Evolutionary conservation across 2,329 filamentous ascomycete genomes (phyloP).

Genomic region (Clarireedia homoeocarpa): DNA sequence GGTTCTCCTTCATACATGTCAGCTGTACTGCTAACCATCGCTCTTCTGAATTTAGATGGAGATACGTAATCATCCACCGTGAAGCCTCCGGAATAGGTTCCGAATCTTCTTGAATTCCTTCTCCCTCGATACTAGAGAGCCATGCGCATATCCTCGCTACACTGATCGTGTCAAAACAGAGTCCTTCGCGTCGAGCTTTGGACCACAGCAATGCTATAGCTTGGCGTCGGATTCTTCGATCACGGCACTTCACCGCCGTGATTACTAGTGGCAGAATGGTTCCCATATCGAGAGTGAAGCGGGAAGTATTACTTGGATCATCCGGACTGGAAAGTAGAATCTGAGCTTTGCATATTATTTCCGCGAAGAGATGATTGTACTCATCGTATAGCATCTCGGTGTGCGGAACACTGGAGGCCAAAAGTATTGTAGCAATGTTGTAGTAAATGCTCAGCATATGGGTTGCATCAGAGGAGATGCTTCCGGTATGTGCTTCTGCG

Average conservation of each 20-base stretch:
- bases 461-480: constrained; percentile 19
- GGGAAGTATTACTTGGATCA: constrained; percentile 25
- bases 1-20: constrained; percentile 19
- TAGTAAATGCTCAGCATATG: constrained; percentile 28
- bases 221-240: constrained; percentile 23
- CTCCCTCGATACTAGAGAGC: constrained; percentile 27
- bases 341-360: constrained; percentile 25
- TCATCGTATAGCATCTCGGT: constrained; percentile 27
- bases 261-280: constrained; percentile 27
- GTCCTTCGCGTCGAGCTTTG: constrained; percentile 27
- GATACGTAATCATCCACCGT: constrained; percentile 24
- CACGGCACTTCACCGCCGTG: constrained; percentile 27
- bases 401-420: constrained; percentile 25
- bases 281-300: constrained; percentile 28
- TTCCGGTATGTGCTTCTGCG: constrained; percentile 20
- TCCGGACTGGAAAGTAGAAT: constrained; percentile 24
- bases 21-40: constrained; percentile 27
- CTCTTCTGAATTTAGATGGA: constrained; percentile 27
- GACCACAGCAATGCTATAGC: constrained; percentile 27
- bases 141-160: constrained; percentile 28
- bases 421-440: constrained; percentile 26
- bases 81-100: constrained; percentile 23
- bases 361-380: constrained; percentile 24
- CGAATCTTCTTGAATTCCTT: constrained; percentile 23
- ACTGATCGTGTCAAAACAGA: constrained; percentile 28